These are phyloP conservation scores for Penicillium macrosclerotiorum DNA, from an alignment of 495 filamentous ascomycete genomes.

Conservation along the genomic window DNA sequence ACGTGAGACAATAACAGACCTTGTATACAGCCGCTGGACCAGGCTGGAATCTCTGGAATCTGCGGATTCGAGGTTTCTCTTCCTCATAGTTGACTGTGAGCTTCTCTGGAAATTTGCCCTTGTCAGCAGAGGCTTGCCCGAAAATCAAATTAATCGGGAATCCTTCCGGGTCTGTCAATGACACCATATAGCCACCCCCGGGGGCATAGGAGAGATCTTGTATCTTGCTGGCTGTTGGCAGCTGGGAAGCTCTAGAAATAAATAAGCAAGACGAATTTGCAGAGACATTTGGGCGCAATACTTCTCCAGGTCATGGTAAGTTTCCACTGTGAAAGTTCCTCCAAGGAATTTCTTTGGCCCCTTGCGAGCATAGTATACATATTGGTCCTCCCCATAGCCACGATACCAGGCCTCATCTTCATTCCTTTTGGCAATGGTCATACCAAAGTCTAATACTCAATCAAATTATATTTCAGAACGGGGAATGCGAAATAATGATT, in stretches of 20 bases:
- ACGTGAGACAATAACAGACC: slow-evolving; percentile 14
- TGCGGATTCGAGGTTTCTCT: slow-evolving; percentile 29
- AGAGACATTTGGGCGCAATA: neutral
- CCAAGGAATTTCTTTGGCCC: slow-evolving; percentile 54
- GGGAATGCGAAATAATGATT: neutral
- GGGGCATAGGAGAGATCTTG: slow-evolving; percentile 27
- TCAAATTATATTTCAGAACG: neutral
- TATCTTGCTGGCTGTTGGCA: slow-evolving; percentile 26
- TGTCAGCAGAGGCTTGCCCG: slow-evolving; percentile 22
- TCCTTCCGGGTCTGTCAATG: slow-evolving; percentile 35
- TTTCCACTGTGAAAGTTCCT: slow-evolving; percentile 53
- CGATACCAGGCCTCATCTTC: slow-evolving; percentile 55
- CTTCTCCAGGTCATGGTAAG: slow-evolving; percentile 52
- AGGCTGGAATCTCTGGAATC: slow-evolving; percentile 38
- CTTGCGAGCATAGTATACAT: slow-evolving; percentile 49
- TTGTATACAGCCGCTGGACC: slow-evolving; percentile 72
- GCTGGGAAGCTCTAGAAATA: slow-evolving; percentile 20
- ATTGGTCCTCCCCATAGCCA: slow-evolving; percentile 61
- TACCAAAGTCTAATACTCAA: slow-evolving; percentile 51
- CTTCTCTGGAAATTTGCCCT: slow-evolving; percentile 19
- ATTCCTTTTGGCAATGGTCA: slow-evolving; percentile 41
- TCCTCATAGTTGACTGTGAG: slow-evolving; percentile 27
- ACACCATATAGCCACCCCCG: slow-evolving; percentile 32
- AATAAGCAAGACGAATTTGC: neutral
- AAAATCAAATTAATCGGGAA: slow-evolving; percentile 33